Evolutionary conservation across 176 grass and related monocot genomes (phyloP).

Genomic region (Carex littledalei): DNA sequence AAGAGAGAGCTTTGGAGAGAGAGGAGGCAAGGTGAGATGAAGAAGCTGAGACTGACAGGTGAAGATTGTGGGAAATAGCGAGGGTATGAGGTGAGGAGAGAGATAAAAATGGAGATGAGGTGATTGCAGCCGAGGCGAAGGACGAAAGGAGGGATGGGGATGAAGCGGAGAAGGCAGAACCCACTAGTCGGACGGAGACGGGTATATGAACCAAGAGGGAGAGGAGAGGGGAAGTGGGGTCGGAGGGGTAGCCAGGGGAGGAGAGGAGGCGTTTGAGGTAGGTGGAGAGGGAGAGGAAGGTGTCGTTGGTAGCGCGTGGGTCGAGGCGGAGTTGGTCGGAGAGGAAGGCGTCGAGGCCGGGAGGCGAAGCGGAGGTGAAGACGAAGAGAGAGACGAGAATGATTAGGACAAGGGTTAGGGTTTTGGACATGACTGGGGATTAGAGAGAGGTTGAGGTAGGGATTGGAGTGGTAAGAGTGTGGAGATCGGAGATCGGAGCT

Average conservation of each 20-base stretch:
- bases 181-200: conserved; percentile 53
- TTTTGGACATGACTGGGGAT: conserved; percentile 27
- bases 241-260: not conserved
- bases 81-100: conserved; percentile 41
- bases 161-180: conserved; percentile 39
- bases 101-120: conserved; percentile 50
- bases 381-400: not conserved
- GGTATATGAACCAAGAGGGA: conserved; percentile 41
- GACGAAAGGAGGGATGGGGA: conserved; percentile 29
- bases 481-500: conserved; percentile 17
- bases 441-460: not conserved
- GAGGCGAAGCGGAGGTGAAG: not conserved
- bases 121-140: conserved; percentile 30
- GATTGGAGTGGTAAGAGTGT: not conserved
- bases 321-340: conserved; percentile 30
- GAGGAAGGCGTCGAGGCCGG: conserved; percentile 62
- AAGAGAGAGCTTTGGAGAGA: conserved; percentile 25
- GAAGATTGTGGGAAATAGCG: conserved; percentile 40
- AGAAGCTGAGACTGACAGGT: conserved; percentile 28
- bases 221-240: conserved; percentile 36
- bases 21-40: conserved; percentile 20
- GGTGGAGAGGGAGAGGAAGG: conserved; percentile 38
- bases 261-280: conserved; percentile 33
- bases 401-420: conserved; percentile 7
- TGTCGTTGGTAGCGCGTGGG: conserved; percentile 43